phyloP scores from a whole-genome alignment of 2,329 filamentous ascomycete species.

The Magnaporthales sp. region DNA sequence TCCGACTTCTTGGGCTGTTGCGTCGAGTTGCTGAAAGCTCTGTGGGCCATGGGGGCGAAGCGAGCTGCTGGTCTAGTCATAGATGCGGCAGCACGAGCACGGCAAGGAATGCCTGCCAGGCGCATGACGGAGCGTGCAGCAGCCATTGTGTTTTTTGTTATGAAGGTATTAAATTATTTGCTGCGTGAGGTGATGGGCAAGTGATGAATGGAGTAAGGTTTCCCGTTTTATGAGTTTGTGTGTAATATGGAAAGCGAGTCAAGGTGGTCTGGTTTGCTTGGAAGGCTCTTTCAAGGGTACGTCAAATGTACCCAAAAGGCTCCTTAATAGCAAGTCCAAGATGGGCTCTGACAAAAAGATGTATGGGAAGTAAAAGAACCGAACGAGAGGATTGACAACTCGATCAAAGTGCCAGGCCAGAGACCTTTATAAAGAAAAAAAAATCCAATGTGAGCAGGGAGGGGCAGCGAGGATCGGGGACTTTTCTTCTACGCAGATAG shows the following conservation, averaged over 20 bases:
- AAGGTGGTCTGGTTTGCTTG: not conserved
- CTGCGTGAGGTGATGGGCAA: constrained; percentile 1
- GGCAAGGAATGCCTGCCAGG: constrained; percentile 15
- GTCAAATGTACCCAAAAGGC: constrained; percentile 17
- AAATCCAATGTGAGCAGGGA: not conserved
- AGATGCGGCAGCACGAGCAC: constrained; percentile 20
- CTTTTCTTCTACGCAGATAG: not conserved
- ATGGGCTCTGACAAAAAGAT: constrained; percentile 12
- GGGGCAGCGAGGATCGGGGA: not conserved
- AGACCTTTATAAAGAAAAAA: not conserved
- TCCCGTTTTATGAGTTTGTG: constrained; percentile 2
- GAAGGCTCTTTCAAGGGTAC: constrained; percentile 13
- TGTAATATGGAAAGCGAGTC: not conserved
- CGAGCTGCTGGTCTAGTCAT: constrained; percentile 11
- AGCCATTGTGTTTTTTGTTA: constrained; percentile 16
- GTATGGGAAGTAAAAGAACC: constrained; percentile 8
- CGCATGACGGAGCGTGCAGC: constrained; percentile 16
- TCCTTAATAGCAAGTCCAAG: constrained; percentile 28
- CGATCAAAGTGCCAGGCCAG: not conserved
- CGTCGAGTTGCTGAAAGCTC: constrained; percentile 27
- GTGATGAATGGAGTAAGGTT: not conserved
- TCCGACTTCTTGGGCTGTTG: constrained; percentile 33
- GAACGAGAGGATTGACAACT: constrained; percentile 3
- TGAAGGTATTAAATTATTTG: constrained; percentile 3
- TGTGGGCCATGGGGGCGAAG: constrained; percentile 11